Evolutionary conservation across 1,284 basidiomycete genomes (phyloP).

Genomic region (Leccinum fallax): DNA sequence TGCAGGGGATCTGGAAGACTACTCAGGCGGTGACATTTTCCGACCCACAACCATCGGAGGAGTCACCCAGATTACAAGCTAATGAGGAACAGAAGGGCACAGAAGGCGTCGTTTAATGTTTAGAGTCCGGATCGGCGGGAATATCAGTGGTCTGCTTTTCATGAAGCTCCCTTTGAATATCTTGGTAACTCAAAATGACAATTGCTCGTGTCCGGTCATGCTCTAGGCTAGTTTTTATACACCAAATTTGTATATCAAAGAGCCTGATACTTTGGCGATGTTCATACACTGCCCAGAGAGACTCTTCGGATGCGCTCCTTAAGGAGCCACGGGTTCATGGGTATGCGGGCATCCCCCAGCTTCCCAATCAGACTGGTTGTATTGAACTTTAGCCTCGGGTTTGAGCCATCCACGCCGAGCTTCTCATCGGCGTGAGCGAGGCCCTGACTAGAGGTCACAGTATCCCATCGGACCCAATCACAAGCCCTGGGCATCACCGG

Average conservation of each 20-base stretch:
- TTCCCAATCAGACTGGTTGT: neutral
- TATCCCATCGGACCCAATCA: neutral
- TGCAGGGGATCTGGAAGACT: slow-evolving; percentile 1
- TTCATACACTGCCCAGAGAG: neutral
- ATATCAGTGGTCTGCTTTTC: neutral
- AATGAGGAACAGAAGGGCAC: neutral
- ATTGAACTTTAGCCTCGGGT: neutral
- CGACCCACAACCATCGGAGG: neutral
- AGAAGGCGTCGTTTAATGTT: neutral
- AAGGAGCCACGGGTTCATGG: neutral
- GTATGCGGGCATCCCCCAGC: neutral
- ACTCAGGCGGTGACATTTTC: slow-evolving; percentile 1
- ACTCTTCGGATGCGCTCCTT: neutral
- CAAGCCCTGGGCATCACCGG: neutral
- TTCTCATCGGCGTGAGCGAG: neutral
- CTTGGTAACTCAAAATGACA: neutral
- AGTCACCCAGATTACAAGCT: neutral
- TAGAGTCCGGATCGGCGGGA: neutral
- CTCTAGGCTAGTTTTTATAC: neutral
- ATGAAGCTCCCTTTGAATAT: neutral
- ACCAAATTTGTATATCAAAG: neutral
- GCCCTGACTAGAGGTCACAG: neutral
- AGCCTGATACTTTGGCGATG: neutral
- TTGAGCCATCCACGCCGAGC: neutral
- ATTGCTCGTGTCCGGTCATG: neutral